These are phyloP conservation scores for Geum urbanum DNA, from an alignment of 306 rosid species.

Conservation along the genomic window DNA sequence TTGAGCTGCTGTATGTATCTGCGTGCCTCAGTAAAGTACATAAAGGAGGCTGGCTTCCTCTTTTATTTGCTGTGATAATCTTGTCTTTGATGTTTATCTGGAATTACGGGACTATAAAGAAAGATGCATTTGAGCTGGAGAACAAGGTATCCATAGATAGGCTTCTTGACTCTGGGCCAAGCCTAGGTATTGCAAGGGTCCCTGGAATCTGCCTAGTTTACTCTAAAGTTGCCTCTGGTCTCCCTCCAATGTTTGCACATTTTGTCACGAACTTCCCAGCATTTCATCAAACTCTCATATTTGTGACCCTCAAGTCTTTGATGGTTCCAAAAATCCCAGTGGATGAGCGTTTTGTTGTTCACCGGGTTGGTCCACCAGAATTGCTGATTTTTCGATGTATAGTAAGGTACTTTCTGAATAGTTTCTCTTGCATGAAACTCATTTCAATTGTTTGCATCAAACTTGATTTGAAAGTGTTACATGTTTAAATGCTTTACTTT, in stretches of 20 bases:
- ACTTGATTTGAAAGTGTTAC: background rate
- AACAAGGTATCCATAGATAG: slow-evolving; percentile 30
- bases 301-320: slow-evolving; percentile 23
- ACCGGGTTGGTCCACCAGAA: slow-evolving; percentile 12
- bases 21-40: slow-evolving; percentile 28
- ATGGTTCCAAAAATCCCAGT: slow-evolving; percentile 24
- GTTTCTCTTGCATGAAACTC: background rate
- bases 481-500: too few relatives aligned
- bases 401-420: slow-evolving; percentile 9
- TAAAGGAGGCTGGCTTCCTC: slow-evolving; percentile 32
- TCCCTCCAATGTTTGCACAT: slow-evolving; percentile 33
- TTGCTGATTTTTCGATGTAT: slow-evolving; percentile 15
- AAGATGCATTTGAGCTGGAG: slow-evolving; percentile 25
- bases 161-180: slow-evolving; percentile 20
- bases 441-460: background rate
- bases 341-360: slow-evolving; percentile 18
- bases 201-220: slow-evolving; percentile 34
- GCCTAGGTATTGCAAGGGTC: slow-evolving; percentile 24
- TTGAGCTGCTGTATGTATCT: slow-evolving; percentile 27
- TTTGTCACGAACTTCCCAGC: slow-evolving; percentile 32
- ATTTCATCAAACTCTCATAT: slow-evolving; percentile 27
- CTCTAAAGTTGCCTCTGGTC: slow-evolving; percentile 21
- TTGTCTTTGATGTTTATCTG: slow-evolving; percentile 28
- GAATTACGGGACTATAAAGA: slow-evolving; percentile 27
- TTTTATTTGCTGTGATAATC: slow-evolving; percentile 11